Conservation (phyloP, 192 early-diverging fungal genomes). For the Dissophora globulifera region DNA sequence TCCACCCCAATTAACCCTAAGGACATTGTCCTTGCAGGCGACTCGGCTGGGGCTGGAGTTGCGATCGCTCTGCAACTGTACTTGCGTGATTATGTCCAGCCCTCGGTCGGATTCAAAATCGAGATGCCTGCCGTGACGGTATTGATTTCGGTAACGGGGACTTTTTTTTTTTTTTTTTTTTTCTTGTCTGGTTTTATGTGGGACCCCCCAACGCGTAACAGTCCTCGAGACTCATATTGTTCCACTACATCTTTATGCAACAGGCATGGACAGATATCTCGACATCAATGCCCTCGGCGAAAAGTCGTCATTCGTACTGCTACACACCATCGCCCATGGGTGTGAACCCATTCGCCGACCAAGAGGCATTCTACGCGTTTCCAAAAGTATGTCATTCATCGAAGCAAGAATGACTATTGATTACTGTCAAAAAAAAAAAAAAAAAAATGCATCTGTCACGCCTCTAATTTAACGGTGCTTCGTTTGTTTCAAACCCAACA, state of each 20-base stretch:
- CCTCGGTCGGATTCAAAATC: slow-evolving; percentile 10
- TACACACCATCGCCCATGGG: slow-evolving; percentile 47
- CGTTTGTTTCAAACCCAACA: background rate
- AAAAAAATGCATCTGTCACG: no score
- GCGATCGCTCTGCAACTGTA: slow-evolving; percentile 38
- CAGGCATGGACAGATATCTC: slow-evolving; percentile 52
- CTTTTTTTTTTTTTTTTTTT: background rate
- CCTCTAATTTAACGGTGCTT: no score
- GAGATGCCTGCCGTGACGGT: slow-evolving; percentile 23
- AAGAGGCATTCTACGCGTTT: slow-evolving; percentile 18
- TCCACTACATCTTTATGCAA: no score
- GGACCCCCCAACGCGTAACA: no score
- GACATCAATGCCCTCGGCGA: slow-evolving; percentile 37
- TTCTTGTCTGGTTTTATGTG: background rate
- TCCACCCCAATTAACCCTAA: slow-evolving; percentile 58
- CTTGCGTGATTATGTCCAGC: slow-evolving; percentile 41
- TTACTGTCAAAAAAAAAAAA: background rate
- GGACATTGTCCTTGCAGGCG: slow-evolving; percentile 74
- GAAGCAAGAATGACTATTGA: background rate
- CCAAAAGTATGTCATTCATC: slow-evolving; percentile 8
- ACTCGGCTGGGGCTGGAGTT: slow-evolving; percentile 70
- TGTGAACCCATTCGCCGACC: slow-evolving; percentile 28
- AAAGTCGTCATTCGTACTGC: slow-evolving; percentile 22
- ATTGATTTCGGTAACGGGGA: slow-evolving; percentile 47
- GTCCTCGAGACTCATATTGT: background rate